Evolutionary conservation across 1,284 basidiomycete species (phyloP), one percentile per base, ranked within the genome.

Genomic region (Volvariella surrecta): DNA sequence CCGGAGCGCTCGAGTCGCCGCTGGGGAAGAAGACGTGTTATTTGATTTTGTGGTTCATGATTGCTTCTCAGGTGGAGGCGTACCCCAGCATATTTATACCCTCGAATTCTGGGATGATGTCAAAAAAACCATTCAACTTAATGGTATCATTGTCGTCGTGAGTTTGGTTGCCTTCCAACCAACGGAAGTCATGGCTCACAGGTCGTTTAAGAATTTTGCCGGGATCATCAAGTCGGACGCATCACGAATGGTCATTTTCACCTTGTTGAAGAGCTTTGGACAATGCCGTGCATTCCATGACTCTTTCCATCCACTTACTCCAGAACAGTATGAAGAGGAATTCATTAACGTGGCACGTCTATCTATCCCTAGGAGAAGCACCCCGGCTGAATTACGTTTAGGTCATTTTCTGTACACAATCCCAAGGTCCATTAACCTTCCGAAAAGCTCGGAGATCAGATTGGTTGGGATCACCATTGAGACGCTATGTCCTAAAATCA

Each of bases 1-100:
- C 20, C 67, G 70, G 46, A 61, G 60, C 13, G 52, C 48, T 22
- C 52, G 52, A 32, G 48, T 63, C 34, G 59, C 61, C 39, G 51
- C 55, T 37, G 59, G 59, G 40, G 55, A 52, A n/a, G 45, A 54
- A 30, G 53, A 56, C 11, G 50, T 40, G 10, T 49, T 52, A 18
- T 95, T 79, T 58, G 86, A 89, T 57, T 79, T 87, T 51, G 74
- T 92, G 15, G 68, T 95, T 0, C 93, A 97, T 54, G 93, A 95
- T 56, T 89, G 86, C 53, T 96, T 95, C 61, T 90, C 89, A 8
- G 92, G 91, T 2, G 93, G 92, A 2, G 76, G 76, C 16, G 79
- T 96, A 2, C 90, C 92, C 0, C 67, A 79, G 13, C 80, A 89
- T 54, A 65, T 96, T 34, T 95, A 86, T 61, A 88, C 90, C 0